Percentiles rank a stretch among this genome's conserved stretches.
phyloP scores from a whole-genome alignment of 1,284 basidiomycete species.

The Fomes fomentarius region DNA sequence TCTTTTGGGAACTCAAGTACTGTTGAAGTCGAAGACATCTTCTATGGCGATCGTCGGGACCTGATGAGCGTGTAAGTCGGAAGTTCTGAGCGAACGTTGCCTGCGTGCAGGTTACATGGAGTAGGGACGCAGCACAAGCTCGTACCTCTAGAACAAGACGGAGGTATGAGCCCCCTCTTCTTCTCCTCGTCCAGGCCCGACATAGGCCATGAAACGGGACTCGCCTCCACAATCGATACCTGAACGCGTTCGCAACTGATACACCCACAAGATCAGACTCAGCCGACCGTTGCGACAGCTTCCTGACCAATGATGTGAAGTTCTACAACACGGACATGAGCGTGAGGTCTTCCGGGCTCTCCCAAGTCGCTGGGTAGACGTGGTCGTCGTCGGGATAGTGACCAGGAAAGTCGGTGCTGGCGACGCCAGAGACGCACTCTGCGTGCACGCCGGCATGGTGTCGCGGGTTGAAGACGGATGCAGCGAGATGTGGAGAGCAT shows the following conservation, averaged over 20 bases:
- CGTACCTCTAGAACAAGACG: too few relatives aligned
- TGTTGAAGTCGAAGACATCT: slow-evolving; percentile 93
- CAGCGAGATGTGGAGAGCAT: slow-evolving; percentile 29
- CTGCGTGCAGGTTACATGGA: too few relatives aligned
- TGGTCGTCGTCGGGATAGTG: slow-evolving; percentile 85
- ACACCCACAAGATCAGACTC: slow-evolving; percentile 97
- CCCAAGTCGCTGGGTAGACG: slow-evolving; percentile 48
- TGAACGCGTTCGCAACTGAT: slow-evolving; percentile 93
- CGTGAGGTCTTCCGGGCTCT: background rate
- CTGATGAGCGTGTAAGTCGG: slow-evolving; percentile 41
- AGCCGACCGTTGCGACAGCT: slow-evolving; percentile 80
- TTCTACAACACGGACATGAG: slow-evolving; percentile 48
- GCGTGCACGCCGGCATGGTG: slow-evolving; percentile 62
- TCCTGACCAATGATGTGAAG: slow-evolving; percentile 74
- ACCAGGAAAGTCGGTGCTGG: slow-evolving; percentile 87
- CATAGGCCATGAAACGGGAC: slow-evolving; percentile 26
- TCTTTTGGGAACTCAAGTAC: slow-evolving; percentile 65
- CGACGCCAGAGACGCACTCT: slow-evolving; percentile 81
- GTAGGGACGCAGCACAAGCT: too few relatives aligned
- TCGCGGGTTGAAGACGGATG: slow-evolving; percentile 36
- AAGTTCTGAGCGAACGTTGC: too few relatives aligned
- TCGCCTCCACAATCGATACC: slow-evolving; percentile 94
- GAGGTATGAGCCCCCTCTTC: too few relatives aligned
- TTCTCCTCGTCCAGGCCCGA: too few relatives aligned
- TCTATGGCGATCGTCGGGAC: slow-evolving; percentile 95